These are phyloP conservation scores for Plasmodium vinckei DNA, from an alignment of 169 alveolate species.

Conservation along the genomic window DNA sequence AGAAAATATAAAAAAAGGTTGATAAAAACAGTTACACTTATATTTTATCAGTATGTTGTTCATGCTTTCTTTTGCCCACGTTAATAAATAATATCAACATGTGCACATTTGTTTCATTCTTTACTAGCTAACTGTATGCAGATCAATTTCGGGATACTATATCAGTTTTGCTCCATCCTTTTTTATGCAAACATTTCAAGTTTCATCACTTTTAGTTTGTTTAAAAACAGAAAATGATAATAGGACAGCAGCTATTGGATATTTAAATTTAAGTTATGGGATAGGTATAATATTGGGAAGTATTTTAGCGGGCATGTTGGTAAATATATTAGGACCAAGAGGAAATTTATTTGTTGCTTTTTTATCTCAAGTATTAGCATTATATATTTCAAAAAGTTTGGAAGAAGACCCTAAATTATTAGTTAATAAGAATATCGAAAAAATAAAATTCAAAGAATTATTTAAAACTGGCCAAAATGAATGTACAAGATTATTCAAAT, in stretches of 20 bases:
- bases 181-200: constrained; percentile 74
- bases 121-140: constrained; percentile 16
- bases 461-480: constrained; percentile 29
- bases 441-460: constrained; percentile 26
- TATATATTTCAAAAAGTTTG: constrained; percentile 34
- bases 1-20: neutral
- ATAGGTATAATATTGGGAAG: constrained; percentile 52
- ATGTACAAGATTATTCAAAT: constrained; percentile 29
- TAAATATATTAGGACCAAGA: constrained; percentile 38
- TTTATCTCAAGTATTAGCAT: constrained; percentile 35
- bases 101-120: no score
- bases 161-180: constrained; percentile 43
- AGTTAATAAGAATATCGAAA: constrained; percentile 4
- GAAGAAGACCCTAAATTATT: constrained; percentile 52
- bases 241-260: constrained; percentile 58
- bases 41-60: no score
- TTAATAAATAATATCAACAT: no score
- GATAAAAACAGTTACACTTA: neutral
- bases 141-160: constrained; percentile 52
- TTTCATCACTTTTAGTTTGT: constrained; percentile 48
- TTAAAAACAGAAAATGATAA: constrained; percentile 47
- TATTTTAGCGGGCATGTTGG: constrained; percentile 44
- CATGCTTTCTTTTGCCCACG: no score
- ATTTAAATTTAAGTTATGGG: constrained; percentile 58
- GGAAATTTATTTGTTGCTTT: constrained; percentile 61